Evolutionary conservation across 73 alveolate genomes (phyloP), one percentile per base, ranked within the genome.

Genomic region (Paramecium pentaurelia): DNA sequence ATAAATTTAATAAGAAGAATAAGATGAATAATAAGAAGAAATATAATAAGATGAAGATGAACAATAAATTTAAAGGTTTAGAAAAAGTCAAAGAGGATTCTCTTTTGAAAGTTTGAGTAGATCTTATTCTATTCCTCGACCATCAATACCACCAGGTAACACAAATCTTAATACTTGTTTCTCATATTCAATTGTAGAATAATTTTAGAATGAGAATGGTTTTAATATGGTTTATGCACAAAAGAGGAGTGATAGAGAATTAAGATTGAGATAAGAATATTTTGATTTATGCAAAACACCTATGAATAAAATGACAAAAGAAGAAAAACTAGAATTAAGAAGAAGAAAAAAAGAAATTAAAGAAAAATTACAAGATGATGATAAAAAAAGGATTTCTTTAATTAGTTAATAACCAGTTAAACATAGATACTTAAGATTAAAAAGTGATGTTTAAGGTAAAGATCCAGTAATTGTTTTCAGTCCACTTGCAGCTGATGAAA

Each of bases 401-500:
- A 71, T 71, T 12, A 93, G 92, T 37, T 92, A 92, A 59, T 95
- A 95, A 18, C 97, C 98, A 1, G 88, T 73, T 60, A 77, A 96
- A 84, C 94, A 80, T 86, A 44, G 87, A 47, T 88, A 93, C 40
- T 49, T 96, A 16, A 96, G 94, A 60, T 85, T 96, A 60, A 96
- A 96, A 86, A 93, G 97, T 37, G 71, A 92, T 14, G 95, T 93
- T 54, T 95, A 96, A 22, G 88, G 88, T 40, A 93, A 91, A 16
- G 94, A 93, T 73, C 97, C 96, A 37, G 95, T 90, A 16, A 77
- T 87, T 71, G 95, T 95, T 58, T 60, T 88, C 49, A 30, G 96
- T 49, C 95, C 97, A 1, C 94, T 96, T 91, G 94, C 97, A 27
- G 94, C 91, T 51, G 97, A 94, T 73, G 98, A 96, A 86, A 95